These are phyloP conservation scores for Moesziomyces sp. DNA, from an alignment of 1,284 basidiomycete genomes.

Conservation along the genomic window DNA sequence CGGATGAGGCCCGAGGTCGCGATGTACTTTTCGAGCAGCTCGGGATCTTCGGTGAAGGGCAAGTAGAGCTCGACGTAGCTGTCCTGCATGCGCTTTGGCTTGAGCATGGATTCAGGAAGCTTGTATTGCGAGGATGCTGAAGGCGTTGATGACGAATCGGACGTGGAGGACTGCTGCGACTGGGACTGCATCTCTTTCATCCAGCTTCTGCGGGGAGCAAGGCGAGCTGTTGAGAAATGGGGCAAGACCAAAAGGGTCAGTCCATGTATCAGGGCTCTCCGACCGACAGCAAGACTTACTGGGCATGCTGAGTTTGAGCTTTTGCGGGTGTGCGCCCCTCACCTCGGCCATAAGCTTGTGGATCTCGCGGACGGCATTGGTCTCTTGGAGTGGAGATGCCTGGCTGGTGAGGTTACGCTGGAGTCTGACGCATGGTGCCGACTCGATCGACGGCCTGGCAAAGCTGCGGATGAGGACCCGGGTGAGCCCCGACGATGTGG, in stretches of 20 bases:
- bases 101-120: slow-evolving; percentile 34
- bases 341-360: slow-evolving; percentile 50
- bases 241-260: neutral
- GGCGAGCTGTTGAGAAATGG: slow-evolving; percentile 16
- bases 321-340: slow-evolving; percentile 35
- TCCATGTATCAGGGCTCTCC: neutral
- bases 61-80: slow-evolving; percentile 67
- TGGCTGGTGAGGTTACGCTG: slow-evolving; percentile 25
- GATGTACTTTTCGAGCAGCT: slow-evolving; percentile 67
- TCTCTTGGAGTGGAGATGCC: slow-evolving; percentile 49
- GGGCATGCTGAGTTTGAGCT: slow-evolving; percentile 47
- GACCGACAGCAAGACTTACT: slow-evolving; percentile 14
- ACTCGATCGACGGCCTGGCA: neutral
- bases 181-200: slow-evolving; percentile 41
- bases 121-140: slow-evolving; percentile 9
- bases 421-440: neutral
- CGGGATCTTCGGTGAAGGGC: slow-evolving; percentile 60
- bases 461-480: neutral
- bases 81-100: slow-evolving; percentile 62
- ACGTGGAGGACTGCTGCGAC: slow-evolving; percentile 9
- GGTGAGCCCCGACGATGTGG: neutral
- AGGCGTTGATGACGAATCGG: neutral
- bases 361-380: slow-evolving; percentile 46
- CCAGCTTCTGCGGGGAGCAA: slow-evolving; percentile 48
- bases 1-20: slow-evolving; percentile 65